Evolutionary conservation across 2,329 filamentous ascomycete species (phyloP), one percentile per base, ranked within the genome.

Genomic region (Ophiostoma ulmi): DNA sequence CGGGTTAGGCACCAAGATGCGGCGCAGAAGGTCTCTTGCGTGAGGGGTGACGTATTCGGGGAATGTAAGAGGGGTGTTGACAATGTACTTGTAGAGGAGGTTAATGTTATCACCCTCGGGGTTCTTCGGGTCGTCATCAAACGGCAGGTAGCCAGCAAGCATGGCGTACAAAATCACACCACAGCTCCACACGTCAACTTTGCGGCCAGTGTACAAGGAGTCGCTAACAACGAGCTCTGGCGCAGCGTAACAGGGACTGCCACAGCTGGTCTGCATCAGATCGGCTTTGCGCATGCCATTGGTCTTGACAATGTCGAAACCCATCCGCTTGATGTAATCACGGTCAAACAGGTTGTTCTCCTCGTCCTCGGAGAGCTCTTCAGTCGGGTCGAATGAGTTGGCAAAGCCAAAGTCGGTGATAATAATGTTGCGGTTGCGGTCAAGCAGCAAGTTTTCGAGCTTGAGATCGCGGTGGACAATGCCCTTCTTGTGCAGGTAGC

Each of bases 81-180:
- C 94, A 76, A 99, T 99, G 81, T 99, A 99, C 82, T 98, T 98
- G 86, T 99, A 99, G 38, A 99, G 85, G 13, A 99, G 86, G 79
- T 99, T 99, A 83, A 99, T 99, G 79, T 99, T 99, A 80, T 99
- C 95, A 75, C 95, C 95, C 80, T 99, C 95, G 2, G 95, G 95
- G 78, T 99, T 99, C 65, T 94, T 95, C 74, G 95, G 95, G 77
- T 99, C 95, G 78, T 99, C 95, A 76, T 99, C 95, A 77, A 99
- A 99, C 3, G 95, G 95, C 14, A 99, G 85, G 79, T 99, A 99
- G 63, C 95, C 95, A 55, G 95, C 95, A 76, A 99, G 85, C 95
- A 99, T 99, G 71, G 95, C 95, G 79, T 99, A 99, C 86, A 99
- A 80, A 77, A 99, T 99, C 55, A 99, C 95, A 81, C 95, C 95